Conservation (phyloP, 306 rosid species). For the Cucurbita ficifolia region DNA sequence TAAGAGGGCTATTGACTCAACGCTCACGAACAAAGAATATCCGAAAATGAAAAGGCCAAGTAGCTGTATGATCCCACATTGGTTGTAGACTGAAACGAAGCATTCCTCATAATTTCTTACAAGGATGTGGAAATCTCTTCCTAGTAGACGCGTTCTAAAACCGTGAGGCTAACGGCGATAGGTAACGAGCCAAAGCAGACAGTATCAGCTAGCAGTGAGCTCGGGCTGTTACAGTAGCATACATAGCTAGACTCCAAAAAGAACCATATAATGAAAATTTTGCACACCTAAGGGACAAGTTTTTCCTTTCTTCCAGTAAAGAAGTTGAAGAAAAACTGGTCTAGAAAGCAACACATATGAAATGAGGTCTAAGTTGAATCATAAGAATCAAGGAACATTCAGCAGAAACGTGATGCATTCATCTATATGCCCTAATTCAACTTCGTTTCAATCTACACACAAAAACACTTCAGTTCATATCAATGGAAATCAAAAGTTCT, state of each 20-base stretch:
- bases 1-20: neutral
- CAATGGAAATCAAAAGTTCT: neutral
- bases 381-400: neutral
- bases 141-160: too few species aligned
- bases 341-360: neutral
- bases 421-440: neutral
- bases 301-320: neutral
- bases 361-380: neutral
- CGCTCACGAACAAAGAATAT: too few species aligned
- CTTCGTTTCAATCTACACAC: neutral
- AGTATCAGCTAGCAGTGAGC: too few species aligned
- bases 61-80: too few species aligned
- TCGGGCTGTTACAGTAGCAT: neutral
- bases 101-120: too few species aligned
- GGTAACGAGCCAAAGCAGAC: too few species aligned
- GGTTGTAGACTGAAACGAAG: too few species aligned
- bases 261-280: neutral
- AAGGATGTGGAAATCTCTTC: too few species aligned
- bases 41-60: neutral
- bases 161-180: too few species aligned
- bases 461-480: neutral
- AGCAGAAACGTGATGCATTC: neutral
- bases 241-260: neutral
- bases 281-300: neutral
- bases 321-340: neutral